Base-by-base conservation (phyloP, 1,284 basidiomycete species). In the Acaromyces ingoldii region DNA sequence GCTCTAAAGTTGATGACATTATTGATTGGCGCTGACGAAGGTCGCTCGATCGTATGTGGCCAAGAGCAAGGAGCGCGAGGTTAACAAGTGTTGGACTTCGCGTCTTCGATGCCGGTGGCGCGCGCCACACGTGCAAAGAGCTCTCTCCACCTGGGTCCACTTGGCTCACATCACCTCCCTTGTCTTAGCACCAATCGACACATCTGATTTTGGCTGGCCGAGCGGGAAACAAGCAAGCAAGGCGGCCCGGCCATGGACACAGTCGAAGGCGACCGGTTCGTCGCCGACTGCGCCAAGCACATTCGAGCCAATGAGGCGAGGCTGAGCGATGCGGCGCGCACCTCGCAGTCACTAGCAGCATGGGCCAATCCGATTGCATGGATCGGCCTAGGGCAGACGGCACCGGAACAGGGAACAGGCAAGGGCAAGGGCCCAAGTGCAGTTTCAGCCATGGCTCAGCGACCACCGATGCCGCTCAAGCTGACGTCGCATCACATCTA, bases 401-500 rank as follows among this genome's bases (percentile, higher is more conserved):
- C 22, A 21, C n/a, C 22, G 15, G 15, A 13, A 17, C 42, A 45
- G 5, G 13, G 22, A 3, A 33, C 13, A 31, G 13, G 15, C 24
- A 28, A 11, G 30, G 34, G 22, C 11, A 17, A 17, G 4, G 25
- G 11, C 2, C 42, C 42, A n/a, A 28, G 42, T 22, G 24, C 36
- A 37, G 24, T 37, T 17, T 37, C 36, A 37, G 24, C 36, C 6
- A 17, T 4, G 24, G 36, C 36, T 17, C 36, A 37, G 24, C 4
- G 17, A 4, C 7, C 31, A n/a, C 46, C 13, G 10, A 11, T 38
- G 28, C 79, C 85, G 10, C 81, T 91, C 42, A 75, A 82, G 6
- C 81, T 88, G 62, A 87, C 91, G 76, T 83, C 82, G 15, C 87
- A 90, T 73, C 88, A 87, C 65, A 82, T 93, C 10, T 89, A 87